Evolutionary conservation across 1,284 basidiomycete genomes (phyloP).

Genomic region (Trichosporon ovoides): DNA sequence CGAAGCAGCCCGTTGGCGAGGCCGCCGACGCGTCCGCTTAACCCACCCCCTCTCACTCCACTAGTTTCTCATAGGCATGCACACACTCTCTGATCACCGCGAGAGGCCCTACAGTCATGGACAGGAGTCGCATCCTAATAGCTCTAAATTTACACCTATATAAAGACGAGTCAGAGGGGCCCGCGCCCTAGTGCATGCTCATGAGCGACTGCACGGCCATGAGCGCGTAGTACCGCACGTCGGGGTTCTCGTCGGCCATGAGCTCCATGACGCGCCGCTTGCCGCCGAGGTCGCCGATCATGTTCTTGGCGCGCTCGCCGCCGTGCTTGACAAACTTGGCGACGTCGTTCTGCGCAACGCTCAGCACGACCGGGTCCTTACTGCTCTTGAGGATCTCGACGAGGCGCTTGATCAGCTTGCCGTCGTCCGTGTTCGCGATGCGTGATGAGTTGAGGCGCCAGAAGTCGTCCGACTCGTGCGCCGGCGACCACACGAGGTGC

Average conservation of each 20-base stretch:
- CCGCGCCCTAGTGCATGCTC: conserved; percentile 35
- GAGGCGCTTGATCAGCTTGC: conserved; percentile 73
- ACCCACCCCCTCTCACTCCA: neutral
- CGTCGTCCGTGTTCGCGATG: conserved; percentile 76
- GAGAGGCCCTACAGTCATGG: neutral
- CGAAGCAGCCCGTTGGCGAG: neutral
- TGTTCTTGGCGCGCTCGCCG: conserved; percentile 82
- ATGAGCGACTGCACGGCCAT: conserved; percentile 52
- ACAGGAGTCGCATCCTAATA: neutral
- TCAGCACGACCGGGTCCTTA: conserved; percentile 67
- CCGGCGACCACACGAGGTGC: conserved; percentile 88
- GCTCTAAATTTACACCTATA: conserved; percentile 8
- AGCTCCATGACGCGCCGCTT: conserved; percentile 91
- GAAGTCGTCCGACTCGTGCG: conserved; percentile 93
- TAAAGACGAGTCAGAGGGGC: neutral
- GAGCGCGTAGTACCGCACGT: conserved; percentile 87
- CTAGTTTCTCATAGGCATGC: conserved; percentile 5
- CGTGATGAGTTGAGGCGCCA: conserved; percentile 93
- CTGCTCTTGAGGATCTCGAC: conserved; percentile 68
- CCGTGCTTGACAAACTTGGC: conserved; percentile 84
- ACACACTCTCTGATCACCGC: neutral
- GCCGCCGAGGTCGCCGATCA: conserved; percentile 73
- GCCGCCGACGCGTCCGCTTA: neutral
- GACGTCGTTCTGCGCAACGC: conserved; percentile 86
- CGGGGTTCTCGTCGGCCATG: conserved; percentile 79